Base-by-base conservation (phyloP, 1,284 basidiomycete genomes). In the Athelia psychrophila region DNA sequence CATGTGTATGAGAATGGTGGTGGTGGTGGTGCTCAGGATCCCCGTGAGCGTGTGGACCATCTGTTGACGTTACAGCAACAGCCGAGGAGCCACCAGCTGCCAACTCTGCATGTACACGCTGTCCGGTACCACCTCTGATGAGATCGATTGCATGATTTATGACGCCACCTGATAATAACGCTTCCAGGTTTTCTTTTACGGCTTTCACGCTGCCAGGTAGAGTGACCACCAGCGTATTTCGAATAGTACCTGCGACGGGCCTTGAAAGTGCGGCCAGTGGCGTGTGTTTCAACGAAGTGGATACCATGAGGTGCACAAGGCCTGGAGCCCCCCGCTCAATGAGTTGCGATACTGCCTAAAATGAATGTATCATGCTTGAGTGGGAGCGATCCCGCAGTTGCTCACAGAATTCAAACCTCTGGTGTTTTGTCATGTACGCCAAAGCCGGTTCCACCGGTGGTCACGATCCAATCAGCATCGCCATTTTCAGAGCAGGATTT, bases 361-460 rank as follows among this genome's bases (percentile, higher is more conserved):
- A 50, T 38, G 42, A 45, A n/a, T 22, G 51, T 36, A 16, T 13
- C 23, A 3, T 18, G 50, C 35, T n/a, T 44, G 13, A 48, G 36
- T 44, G 48, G 23, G 35, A 59, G 46, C 16, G n/a, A 18, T 42
- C n/a, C 9, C 38, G 23, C 25, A 19, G 15, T n/a, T 52, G 36
- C 22, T 6, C 19, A 12, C 40, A 19, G 22, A 47, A 51, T 48
- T 44, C 58, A 46, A 59, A 90, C 91, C 76, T 95, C 91, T 36
- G 91, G 92, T 4, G 92, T 95, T 35, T 75, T 70, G 67, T 95
- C 93, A 53, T 87, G 74, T 30, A 79, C 72, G 2, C 91, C 88
- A 62, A 94, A 93, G 3, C 93, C 93, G 0, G 93, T 95, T 2
- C 93, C 93, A 10, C 93, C 93, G 0, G 88, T 90, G 3, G 91